phyloP scores from a whole-genome alignment of 1,284 basidiomycete species.

The Lentinus polychrous region DNA sequence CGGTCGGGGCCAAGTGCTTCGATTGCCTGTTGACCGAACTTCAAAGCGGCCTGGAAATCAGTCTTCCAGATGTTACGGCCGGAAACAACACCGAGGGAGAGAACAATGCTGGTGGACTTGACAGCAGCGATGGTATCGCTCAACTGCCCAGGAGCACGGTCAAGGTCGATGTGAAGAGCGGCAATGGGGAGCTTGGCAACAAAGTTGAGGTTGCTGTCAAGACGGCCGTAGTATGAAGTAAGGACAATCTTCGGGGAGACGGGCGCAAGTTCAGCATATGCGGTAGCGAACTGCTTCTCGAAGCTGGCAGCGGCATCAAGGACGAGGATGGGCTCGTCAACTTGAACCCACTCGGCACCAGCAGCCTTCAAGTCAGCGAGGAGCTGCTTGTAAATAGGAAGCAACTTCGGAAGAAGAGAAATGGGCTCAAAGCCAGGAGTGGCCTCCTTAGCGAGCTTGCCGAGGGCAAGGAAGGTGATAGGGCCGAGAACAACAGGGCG shows the following conservation, averaged over 20 bases:
- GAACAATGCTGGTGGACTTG: conserved; percentile 73
- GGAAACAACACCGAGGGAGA: conserved; percentile 96
- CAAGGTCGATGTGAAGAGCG: conserved; percentile 95
- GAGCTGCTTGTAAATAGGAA: conserved; percentile 91
- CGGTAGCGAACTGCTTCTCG: conserved; percentile 76
- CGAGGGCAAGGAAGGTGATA: conserved; percentile 91
- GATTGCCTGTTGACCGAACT: conserved; percentile 82
- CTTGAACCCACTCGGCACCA: conserved; percentile 91
- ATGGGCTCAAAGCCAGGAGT: conserved; percentile 85
- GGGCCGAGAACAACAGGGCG: conserved; percentile 97
- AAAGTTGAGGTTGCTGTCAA: conserved; percentile 89
- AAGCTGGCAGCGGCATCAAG: conserved; percentile 80
- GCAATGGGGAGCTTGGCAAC: conserved; percentile 90
- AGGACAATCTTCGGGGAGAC: conserved; percentile 89
- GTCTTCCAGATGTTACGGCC: conserved; percentile 99
- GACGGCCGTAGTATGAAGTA: conserved; percentile 95
- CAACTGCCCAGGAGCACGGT: conserved; percentile 89
- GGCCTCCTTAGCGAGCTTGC: conserved; percentile 88
- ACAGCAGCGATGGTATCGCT: conserved; percentile 79
- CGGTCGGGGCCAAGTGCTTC: conserved; percentile 79
- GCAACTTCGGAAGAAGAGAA: conserved; percentile 83
- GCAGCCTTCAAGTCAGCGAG: conserved; percentile 88
- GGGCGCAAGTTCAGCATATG: conserved; percentile 80
- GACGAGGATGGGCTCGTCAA: conserved; percentile 97
- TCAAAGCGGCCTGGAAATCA: conserved; percentile 83